Conservation (phyloP, 208 protist species). For the Zelonia costaricensis region DNA sequence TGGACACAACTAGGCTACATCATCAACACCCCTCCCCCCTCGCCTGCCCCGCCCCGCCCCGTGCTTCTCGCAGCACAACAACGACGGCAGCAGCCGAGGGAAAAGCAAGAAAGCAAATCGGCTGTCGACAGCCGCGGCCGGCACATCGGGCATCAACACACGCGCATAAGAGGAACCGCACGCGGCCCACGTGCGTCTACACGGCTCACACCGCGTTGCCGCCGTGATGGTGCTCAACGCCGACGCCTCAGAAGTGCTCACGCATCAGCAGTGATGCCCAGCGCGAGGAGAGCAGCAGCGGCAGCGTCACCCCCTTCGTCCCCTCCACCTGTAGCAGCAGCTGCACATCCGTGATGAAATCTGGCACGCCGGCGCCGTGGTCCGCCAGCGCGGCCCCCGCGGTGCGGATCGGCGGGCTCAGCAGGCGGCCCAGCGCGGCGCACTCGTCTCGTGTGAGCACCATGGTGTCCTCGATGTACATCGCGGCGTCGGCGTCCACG, state of each 20-base stretch:
- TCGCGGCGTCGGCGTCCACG: slow-evolving; percentile 5
- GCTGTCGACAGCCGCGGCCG: no score
- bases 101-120: no score
- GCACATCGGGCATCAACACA: no score
- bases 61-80: no score
- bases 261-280: slow-evolving; percentile 56
- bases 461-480: slow-evolving; percentile 25
- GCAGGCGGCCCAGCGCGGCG: slow-evolving; percentile 6
- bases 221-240: no score
- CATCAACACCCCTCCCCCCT: no score
- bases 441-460: slow-evolving; percentile 25
- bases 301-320: slow-evolving; percentile 44
- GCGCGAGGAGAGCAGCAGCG: slow-evolving; percentile 67
- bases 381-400: not conserved
- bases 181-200: not conserved
- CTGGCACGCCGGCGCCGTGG: not conserved
- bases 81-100: no score
- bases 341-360: slow-evolving; percentile 33
- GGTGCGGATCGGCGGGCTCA: not conserved
- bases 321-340: slow-evolving; percentile 65
- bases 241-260: slow-evolving; percentile 26
- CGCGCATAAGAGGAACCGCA: no score
- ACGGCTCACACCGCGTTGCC: not conserved
- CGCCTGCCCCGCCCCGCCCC: no score
- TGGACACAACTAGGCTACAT: no score